These are phyloP conservation scores for Geranium incanum DNA, from an alignment of 441 rosid genomes.

Conservation along the genomic window DNA sequence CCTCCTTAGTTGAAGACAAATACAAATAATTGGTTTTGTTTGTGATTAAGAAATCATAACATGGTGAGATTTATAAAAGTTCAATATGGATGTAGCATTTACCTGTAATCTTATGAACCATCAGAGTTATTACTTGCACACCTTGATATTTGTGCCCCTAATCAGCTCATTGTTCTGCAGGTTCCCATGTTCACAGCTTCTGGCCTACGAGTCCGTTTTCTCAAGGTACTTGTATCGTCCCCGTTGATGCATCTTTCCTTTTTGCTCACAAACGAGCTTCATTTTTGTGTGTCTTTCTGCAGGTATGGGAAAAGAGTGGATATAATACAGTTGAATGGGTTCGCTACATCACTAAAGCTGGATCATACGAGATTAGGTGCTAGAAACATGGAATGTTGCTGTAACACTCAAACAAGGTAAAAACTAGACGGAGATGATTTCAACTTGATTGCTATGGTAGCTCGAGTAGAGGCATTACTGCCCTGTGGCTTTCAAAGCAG, in stretches of 20 bases:
- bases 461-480: background rate
- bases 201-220: constrained; percentile 93
- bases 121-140: background rate
- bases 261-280: background rate
- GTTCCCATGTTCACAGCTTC: constrained; percentile 99
- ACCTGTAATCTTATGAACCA: background rate
- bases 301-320: constrained; percentile 99
- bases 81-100: too few species aligned
- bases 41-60: too few species aligned
- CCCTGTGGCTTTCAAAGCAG: background rate
- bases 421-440: background rate
- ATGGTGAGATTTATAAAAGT: too few species aligned
- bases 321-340: constrained; percentile 99
- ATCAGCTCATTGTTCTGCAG: constrained; percentile 27
- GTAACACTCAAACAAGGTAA: constrained; percentile 7
- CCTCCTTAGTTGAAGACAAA: background rate
- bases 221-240: constrained; percentile 47
- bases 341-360: constrained; percentile 92
- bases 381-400: constrained; percentile 22
- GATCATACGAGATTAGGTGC: constrained; percentile 96
- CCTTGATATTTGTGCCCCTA: background rate
- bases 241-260: background rate
- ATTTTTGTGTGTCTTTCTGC: constrained; percentile 16
- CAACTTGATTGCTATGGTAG: background rate
- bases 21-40: too few species aligned